Base-by-base conservation (phyloP, 495 filamentous ascomycete species). In the Choiromyces venosus region DNA sequence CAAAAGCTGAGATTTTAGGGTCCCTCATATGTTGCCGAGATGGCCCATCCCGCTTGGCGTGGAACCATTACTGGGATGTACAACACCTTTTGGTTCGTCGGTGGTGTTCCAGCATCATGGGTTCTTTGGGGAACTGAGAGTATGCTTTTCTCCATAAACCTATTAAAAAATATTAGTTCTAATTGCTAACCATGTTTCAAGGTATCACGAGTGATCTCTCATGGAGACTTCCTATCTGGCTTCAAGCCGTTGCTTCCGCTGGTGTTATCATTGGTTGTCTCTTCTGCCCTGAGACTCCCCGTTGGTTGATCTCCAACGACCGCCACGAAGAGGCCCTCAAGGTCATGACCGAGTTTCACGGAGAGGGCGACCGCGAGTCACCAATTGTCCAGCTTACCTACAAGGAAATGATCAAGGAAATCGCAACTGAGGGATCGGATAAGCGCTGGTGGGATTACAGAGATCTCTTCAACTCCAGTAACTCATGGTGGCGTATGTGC, bases 391-490 rank as follows among this genome's bases (percentile, higher is more conserved):
- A 86, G 68, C 84, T 61, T 84, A 67, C 73, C 7, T 72, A 65
- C 52, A 37, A 67, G 21, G 73, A 78, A 67, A 75, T 78, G 76
- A 35, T 74, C 39, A 37, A 65, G 35, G 66, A 78, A 37, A 79
- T 87, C 33, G 86, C 90, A 67, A 85, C 86, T 35, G 84, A 84
- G 8, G 89, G 89, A 21, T 86, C 89, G 10, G 89, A 91, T 71
- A 90, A 92, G 82, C 84, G 86, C 66, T 90, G 86, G 86, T 90
- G 87, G 87, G 88, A 91, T 78, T 91, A 88, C 79, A 78, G 87
- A 1, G 86, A 86, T 64, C 83, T 89, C 70, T 86, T 86, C 44
- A 88, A 88, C 79, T 88, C 87, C 74, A 86, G 86, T 75, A 83
- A 86, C 66, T 56, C 76, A 25, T 74, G 76, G 71, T 79, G 76